Evolutionary conservation across 345 rosid species (phyloP).

Genomic region (Nasturtium officinale): DNA sequence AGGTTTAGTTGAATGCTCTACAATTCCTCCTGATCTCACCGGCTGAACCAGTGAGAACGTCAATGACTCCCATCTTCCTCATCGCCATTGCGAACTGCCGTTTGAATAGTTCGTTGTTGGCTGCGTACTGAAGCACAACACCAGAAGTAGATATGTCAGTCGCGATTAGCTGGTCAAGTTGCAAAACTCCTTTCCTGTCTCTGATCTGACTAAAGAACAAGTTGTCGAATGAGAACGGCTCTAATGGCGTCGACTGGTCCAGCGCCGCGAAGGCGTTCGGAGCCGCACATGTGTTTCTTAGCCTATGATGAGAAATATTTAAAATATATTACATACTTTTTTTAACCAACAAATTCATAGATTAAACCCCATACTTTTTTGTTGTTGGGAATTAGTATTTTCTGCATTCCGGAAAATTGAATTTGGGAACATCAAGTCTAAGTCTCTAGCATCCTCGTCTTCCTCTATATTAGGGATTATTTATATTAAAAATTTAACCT

Average conservation of each 20-base stretch:
- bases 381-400: too few species aligned
- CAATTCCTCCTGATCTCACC: constrained; percentile 73
- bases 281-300: constrained; percentile 48
- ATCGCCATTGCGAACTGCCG: constrained; percentile 59
- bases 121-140: constrained; percentile 50
- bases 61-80: constrained; percentile 60
- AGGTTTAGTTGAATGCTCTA: constrained; percentile 50
- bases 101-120: constrained; percentile 42
- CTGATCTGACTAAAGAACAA: constrained; percentile 50
- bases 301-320: constrained; percentile 19
- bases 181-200: constrained; percentile 56
- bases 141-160: constrained; percentile 45
- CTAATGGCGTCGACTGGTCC: constrained; percentile 58
- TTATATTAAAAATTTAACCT: too few species aligned
- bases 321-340: neutral
- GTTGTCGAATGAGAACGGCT: constrained; percentile 54
- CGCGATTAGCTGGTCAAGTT: constrained; percentile 63
- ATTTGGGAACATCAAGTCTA: too few species aligned
- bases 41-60: constrained; percentile 58
- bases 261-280: constrained; percentile 52
- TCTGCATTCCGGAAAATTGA: too few species aligned
- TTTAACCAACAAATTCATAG: neutral
- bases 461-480: too few species aligned
- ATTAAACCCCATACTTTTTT: too few species aligned
- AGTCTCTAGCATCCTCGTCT: too few species aligned